Conservation (phyloP, 1,284 basidiomycete species). For the Microbotryum lychnidis-dioicae region DNA sequence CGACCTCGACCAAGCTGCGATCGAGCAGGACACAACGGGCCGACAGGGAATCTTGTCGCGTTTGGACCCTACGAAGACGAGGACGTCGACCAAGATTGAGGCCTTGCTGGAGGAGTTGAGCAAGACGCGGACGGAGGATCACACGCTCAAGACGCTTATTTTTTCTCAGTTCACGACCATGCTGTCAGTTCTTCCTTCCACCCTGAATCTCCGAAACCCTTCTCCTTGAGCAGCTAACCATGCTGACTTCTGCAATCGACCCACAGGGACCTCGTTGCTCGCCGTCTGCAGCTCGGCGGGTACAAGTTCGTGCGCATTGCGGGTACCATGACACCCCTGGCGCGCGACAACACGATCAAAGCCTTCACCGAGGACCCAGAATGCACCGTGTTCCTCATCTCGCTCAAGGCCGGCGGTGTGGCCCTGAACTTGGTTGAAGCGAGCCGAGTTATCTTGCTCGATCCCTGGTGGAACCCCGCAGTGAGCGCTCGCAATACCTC, state of each 20-base stretch:
- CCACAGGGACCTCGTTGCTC: conserved; percentile 71
- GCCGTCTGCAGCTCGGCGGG: conserved; percentile 81
- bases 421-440: conserved; percentile 80
- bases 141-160: conserved; percentile 92
- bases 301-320: conserved; percentile 83
- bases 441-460: conserved; percentile 49
- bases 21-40: conserved; percentile 65
- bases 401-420: conserved; percentile 80
- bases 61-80: conserved; percentile 79
- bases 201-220: conserved; percentile 20
- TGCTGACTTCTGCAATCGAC: conserved; percentile 36
- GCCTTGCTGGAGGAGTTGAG: conserved; percentile 89
- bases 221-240: too few relatives aligned
- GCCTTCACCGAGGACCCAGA: conserved; percentile 49
- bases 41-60: conserved; percentile 91
- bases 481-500: conserved; percentile 51
- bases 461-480: conserved; percentile 59
- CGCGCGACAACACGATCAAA: conserved; percentile 70
- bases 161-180: conserved; percentile 92
- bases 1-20: conserved; percentile 83
- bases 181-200: conserved; percentile 43
- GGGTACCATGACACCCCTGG: conserved; percentile 94
- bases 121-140: conserved; percentile 71
- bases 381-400: conserved; percentile 92
- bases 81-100: conserved; percentile 94